Percentiles rank a stretch among this genome's conserved stretches.
Evolutionary conservation across 352 stramenopile genomes (phyloP).

Genomic region (Phytophthora crassamura): DNA sequence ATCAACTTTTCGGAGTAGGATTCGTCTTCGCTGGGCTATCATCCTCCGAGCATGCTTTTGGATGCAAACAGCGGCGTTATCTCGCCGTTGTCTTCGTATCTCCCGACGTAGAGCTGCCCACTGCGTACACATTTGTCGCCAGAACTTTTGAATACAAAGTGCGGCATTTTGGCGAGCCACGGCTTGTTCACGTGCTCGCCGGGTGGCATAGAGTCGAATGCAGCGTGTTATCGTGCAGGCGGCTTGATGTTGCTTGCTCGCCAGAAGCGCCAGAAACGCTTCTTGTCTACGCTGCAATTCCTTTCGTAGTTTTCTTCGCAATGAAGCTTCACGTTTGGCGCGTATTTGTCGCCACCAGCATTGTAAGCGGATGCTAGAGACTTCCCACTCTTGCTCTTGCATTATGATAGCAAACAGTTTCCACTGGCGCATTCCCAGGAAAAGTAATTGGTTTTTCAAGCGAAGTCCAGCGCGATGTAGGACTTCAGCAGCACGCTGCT

Average conservation of each 20-base stretch:
- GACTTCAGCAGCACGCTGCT: constrained; percentile 59
- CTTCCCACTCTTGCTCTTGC: constrained; percentile 19
- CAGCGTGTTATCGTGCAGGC: constrained; percentile 54
- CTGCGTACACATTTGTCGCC: constrained; percentile 48
- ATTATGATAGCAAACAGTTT: constrained; percentile 30
- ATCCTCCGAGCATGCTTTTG: constrained; percentile 46
- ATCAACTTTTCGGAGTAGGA: constrained; percentile 51
- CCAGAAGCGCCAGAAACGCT: constrained; percentile 47
- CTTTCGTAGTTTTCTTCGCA: constrained; percentile 33
- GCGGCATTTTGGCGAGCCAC: constrained; percentile 32
- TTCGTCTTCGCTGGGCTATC: constrained; percentile 37
- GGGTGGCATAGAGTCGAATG: constrained; percentile 35
- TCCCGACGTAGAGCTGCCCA: constrained; percentile 58
- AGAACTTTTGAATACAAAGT: constrained; percentile 57
- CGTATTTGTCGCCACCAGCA: constrained; percentile 70
- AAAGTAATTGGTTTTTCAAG: constrained; percentile 49
- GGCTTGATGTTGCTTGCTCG: constrained; percentile 51
- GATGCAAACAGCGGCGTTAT: constrained; percentile 50
- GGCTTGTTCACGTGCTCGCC: constrained; percentile 5
- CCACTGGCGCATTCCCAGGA: constrained; percentile 57
- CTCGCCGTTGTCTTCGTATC: constrained; percentile 40
- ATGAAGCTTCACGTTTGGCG: constrained; percentile 33
- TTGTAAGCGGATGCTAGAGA: constrained; percentile 40
- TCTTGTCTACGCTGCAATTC: constrained; percentile 60
- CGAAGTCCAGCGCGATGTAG: constrained; percentile 52